phyloP scores from a whole-genome alignment of 768 basidiomycete species.

The Pilatotrama ljubarskyi region DNA sequence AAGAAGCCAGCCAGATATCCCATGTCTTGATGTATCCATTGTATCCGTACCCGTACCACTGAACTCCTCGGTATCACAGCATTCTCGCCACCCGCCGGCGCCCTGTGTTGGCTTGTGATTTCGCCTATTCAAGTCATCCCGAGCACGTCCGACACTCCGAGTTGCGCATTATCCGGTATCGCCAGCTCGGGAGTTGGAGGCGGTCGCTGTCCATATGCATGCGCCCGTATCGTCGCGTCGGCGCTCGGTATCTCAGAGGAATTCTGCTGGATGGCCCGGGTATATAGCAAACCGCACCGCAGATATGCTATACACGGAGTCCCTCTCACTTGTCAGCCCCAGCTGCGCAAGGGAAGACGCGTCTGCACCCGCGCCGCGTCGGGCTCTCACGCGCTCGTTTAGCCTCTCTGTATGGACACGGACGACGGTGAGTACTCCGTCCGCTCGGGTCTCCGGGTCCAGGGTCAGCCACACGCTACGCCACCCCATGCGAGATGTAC shows the following conservation, averaged over 20 bases:
- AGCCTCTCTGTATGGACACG: background rate
- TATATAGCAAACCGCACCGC: background rate
- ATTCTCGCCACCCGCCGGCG: background rate
- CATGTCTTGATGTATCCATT: conserved; percentile 4
- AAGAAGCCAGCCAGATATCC: background rate
- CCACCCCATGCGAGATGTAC: background rate
- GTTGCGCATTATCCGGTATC: background rate
- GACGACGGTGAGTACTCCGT: background rate
- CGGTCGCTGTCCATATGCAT: background rate
- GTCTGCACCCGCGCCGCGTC: background rate
- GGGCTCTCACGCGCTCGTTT: background rate
- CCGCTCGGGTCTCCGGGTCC: background rate
- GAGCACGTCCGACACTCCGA: background rate
- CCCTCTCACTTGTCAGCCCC: too few species aligned
- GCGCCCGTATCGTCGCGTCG: background rate
- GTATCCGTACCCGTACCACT: background rate
- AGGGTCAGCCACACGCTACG: background rate
- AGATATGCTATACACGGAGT: too few species aligned
- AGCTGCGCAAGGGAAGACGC: background rate
- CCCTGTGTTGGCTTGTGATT: conserved; percentile 5
- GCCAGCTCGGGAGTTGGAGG: background rate
- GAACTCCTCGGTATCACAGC: background rate
- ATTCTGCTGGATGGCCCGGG: background rate
- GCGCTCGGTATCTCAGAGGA: conserved; percentile 9
- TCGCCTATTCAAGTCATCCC: background rate